Conservation (phyloP, 345 rosid genomes). For the Eucalyptus viminalis region DNA sequence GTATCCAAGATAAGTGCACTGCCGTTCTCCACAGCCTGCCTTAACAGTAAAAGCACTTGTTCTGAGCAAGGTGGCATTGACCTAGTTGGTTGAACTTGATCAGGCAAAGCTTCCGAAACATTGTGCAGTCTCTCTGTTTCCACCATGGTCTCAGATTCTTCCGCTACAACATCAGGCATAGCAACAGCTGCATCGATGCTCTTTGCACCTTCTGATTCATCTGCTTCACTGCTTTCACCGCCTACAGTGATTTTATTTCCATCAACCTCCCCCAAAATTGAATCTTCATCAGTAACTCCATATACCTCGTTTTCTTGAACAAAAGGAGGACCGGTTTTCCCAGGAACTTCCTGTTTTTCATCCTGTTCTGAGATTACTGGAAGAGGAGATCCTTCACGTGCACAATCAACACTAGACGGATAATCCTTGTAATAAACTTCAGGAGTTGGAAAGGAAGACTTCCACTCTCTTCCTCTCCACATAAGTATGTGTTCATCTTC, state of each 20-base stretch:
- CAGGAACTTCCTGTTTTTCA: background rate
- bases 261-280: background rate
- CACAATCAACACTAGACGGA: constrained; percentile 4
- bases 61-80: constrained; percentile 7
- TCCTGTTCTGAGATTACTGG: background rate
- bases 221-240: background rate
- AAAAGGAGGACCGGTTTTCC: background rate
- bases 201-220: constrained; percentile 6
- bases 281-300: background rate
- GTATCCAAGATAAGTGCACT: constrained; percentile 43
- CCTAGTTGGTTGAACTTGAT: background rate
- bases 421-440: constrained; percentile 2
- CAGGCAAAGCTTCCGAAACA: constrained; percentile 12
- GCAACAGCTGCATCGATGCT: background rate
- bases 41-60: constrained; percentile 34
- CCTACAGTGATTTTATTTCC: background rate
- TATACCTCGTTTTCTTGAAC: background rate
- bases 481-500: constrained; percentile 67
- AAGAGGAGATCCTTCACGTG: background rate
- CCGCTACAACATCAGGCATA: background rate
- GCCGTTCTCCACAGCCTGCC: constrained; percentile 67
- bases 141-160: background rate
- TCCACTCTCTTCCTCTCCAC: constrained; percentile 83
- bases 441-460: constrained; percentile 27
- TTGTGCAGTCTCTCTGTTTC: background rate